phyloP scores from a whole-genome alignment of 176 grass and related monocot genomes.

The Areca catechu region DNA sequence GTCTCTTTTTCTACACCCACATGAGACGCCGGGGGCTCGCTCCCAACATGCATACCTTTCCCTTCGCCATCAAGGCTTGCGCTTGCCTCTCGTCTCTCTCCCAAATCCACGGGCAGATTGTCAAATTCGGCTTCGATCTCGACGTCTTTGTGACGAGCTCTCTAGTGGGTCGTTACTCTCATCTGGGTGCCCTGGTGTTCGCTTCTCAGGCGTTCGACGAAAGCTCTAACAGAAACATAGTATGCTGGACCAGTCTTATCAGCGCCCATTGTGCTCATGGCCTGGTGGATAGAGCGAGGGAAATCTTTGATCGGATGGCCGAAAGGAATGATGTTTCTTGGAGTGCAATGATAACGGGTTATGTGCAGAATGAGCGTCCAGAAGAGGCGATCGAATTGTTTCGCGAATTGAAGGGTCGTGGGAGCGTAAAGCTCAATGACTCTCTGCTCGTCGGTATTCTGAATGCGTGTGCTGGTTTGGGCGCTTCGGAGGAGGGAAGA shows the following conservation, averaged over 20 bases:
- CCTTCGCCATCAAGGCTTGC: slow-evolving; percentile 7
- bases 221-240: slow-evolving; percentile 8
- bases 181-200: background rate
- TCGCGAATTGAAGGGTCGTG: background rate
- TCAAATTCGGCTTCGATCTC: slow-evolving; percentile 4
- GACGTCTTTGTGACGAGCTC: slow-evolving; percentile 17
- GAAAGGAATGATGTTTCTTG: slow-evolving; percentile 4
- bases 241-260: slow-evolving; percentile 13
- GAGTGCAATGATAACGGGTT: slow-evolving; percentile 17
- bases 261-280: background rate
- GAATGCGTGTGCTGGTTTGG: slow-evolving; percentile 5
- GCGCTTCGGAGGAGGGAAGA: slow-evolving; percentile 7
- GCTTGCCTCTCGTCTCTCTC: background rate
- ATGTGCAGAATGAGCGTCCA: slow-evolving; percentile 5
- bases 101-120: slow-evolving; percentile 6
- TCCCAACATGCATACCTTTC: slow-evolving; percentile 12
- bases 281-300: slow-evolving; percentile 4
- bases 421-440: background rate
- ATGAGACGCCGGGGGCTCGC: slow-evolving; percentile 2
- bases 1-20: background rate
- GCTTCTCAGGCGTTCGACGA: slow-evolving; percentile 12
- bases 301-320: slow-evolving; percentile 2
- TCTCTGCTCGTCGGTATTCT: slow-evolving; percentile 3
- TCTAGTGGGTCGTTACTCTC: background rate
- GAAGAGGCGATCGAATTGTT: slow-evolving; percentile 13